Evolutionary conservation across 306 rosid species (phyloP), one percentile per base, ranked within the genome.

Genomic region (Cucumis melo): DNA sequence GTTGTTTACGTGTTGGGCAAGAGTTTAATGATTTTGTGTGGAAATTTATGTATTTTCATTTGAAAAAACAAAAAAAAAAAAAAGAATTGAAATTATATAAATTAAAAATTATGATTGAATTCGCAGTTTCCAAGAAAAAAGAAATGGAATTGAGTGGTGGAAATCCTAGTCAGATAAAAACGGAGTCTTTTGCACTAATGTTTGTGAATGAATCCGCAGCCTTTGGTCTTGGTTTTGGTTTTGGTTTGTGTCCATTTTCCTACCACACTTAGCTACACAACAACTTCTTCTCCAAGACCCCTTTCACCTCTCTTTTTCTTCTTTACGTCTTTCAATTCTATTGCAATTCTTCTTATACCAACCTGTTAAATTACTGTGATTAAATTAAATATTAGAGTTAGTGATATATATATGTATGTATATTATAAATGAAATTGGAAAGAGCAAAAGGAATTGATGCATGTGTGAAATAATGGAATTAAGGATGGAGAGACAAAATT

Each of bases 81-180:
- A 4, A 4, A 32, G 36, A 32, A 32, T 2, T 32, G 78, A 36
- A 71, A 63, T 56, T 57, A 38, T 75, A 73, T 44, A 44, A 44
- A 80, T 78, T 51, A 74, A 79, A 72, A 53, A 3, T 78, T 73
- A 75, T 82, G 64, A 82, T 84, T 84, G 84, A 23, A 78, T 57
- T 81, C 78, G 77, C 77, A 77, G 85, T 87, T 75, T 62, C 10
- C 15, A 41, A 34, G 66, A 12, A 55, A 55, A 55, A 7, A 6
- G n/a, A 0, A 51, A 51, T 8, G 15, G 21, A 3, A 65, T 10
- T 68, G 75, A 32, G n/a, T 81, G 82, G 87, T 89, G 91, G 90
- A 79, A 80, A 81, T 88, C 88, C 93, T 77, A 82, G 81, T 84
- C 89, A 50, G 82, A 80, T 50, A 74, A 46, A 14, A 70, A 46